Evolutionary conservation across 2,329 filamentous ascomycete genomes (phyloP), one percentile per base, ranked within the genome.

Genomic region (Xylariaceae sp.): DNA sequence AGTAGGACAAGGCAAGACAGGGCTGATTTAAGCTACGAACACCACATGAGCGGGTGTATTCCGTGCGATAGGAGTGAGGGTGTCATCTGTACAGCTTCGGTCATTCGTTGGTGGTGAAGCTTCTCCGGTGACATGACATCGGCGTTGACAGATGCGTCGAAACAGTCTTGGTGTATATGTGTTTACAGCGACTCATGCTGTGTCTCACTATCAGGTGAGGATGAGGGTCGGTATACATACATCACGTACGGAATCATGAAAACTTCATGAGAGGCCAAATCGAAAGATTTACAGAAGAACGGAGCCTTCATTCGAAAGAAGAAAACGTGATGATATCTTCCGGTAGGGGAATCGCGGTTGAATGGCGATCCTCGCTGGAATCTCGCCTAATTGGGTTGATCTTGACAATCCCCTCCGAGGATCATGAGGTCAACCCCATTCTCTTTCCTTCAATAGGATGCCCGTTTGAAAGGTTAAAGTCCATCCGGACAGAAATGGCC

Each of bases 321-420:
- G 8, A 50, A 37, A 15, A 18, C 37, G 17, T 18, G 9, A n/a
- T 9, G 30, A 51, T 13, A 56, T 60, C 52, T 57, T 48, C 60
- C 55, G 57, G 57, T 15, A 37, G 35, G 9, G 37, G 44, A 39
- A 52, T 17, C 49, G 35, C 35, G 39, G 53, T 49, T 57, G 23
- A 53, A 37, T 30, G 17, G 17, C 17, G 54, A 50, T 51, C 51
- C 34, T 57, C 23, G 35, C n/a, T 5, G 10, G 4, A 35, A 49
- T 60, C 50, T 15, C 58, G 55, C 55, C 61, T 61, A 61, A 58
- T 58, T 60, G 55, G 39, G 60, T 45, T 62, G 55, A 60, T 61
- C 61, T 30, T 61, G 58, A 50, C 10, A 7, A 2, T 8, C 10
- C 37, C 50, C 34, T 55, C 58, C 53, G 37, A 8, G 13, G 34